Conservation (phyloP, 2,329 filamentous ascomycete species). For the Colletotrichum sp. region DNA sequence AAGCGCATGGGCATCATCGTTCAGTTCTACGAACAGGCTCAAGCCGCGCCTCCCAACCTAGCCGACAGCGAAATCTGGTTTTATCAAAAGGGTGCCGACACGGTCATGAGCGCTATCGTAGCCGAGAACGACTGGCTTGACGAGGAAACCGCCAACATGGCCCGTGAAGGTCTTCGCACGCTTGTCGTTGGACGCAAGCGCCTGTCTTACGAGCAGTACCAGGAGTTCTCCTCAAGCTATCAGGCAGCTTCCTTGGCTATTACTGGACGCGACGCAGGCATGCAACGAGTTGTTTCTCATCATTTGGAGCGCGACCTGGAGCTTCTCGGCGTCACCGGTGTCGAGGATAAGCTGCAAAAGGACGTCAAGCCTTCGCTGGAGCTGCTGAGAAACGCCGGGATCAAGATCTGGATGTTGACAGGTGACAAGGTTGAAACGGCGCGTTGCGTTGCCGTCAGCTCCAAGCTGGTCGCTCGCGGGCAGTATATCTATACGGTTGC, state of each 20-base stretch:
- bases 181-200: constrained; percentile 93
- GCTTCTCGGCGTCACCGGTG: constrained; percentile 94
- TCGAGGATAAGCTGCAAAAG: constrained; percentile 94
- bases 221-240: constrained; percentile 77
- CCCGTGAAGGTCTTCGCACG: constrained; percentile 90
- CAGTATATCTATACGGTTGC: constrained; percentile 96
- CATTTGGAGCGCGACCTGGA: constrained; percentile 89
- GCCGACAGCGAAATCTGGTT: constrained; percentile 89
- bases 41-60: constrained; percentile 51
- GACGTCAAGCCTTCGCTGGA: constrained; percentile 97
- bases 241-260: constrained; percentile 83
- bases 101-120: constrained; percentile 96
- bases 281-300: constrained; percentile 80
- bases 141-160: constrained; percentile 99
- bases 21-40: constrained; percentile 72
- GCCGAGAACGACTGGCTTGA: constrained; percentile 98
- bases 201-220: constrained; percentile 79
- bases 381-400: constrained; percentile 92
- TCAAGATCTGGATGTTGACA: constrained; percentile 99
- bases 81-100: constrained; percentile 97
- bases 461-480: constrained; percentile 89
- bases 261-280: constrained; percentile 78
- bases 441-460: constrained; percentile 92
- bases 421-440: constrained; percentile 99
- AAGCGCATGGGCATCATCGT: constrained; percentile 99